A percentile compares a stretch with the other conserved stretches of the same genome.
phyloP scores from a whole-genome alignment of 352 stramenopile species.

The Phytophthora sansomeana region DNA sequence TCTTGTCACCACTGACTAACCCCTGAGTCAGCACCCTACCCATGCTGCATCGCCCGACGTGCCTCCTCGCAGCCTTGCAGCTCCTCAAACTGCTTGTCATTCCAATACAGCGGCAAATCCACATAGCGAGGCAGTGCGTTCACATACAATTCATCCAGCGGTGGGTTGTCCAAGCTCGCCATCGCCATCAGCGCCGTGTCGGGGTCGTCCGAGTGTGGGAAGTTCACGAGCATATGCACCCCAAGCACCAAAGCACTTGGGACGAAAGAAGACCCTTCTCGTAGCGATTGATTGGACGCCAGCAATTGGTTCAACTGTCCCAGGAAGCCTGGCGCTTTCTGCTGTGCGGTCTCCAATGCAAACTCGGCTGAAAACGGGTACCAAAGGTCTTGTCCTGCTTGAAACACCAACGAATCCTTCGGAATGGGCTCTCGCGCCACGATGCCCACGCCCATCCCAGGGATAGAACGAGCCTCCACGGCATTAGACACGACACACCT shows the following conservation, averaged over 20 bases:
- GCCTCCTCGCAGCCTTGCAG: slow-evolving; percentile 69
- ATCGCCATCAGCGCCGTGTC: slow-evolving; percentile 25
- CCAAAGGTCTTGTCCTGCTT: slow-evolving; percentile 64
- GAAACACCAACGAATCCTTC: slow-evolving; percentile 71
- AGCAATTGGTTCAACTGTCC: slow-evolving; percentile 63
- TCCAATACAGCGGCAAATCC: slow-evolving; percentile 78
- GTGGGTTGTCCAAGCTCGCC: slow-evolving; percentile 18
- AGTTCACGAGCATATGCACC: slow-evolving; percentile 74
- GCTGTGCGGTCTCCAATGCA: slow-evolving; percentile 65
- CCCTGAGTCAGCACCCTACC: slow-evolving; percentile 42
- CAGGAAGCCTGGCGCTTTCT: slow-evolving; percentile 73
- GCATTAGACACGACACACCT: slow-evolving; percentile 62
- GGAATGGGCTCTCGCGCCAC: slow-evolving; percentile 61
- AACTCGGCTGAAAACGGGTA: slow-evolving; percentile 79
- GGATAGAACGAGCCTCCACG: slow-evolving; percentile 56
- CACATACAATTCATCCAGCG: slow-evolving; percentile 68
- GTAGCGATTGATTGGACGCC: slow-evolving; percentile 36
- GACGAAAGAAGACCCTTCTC: slow-evolving; percentile 51
- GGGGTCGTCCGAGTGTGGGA: slow-evolving; percentile 40
- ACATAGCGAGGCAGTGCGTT: slow-evolving; percentile 62
- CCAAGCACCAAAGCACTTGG: slow-evolving; percentile 72
- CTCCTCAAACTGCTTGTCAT: slow-evolving; percentile 64
- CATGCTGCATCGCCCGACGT: slow-evolving; percentile 66
- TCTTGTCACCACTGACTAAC: slow-evolving; percentile 3
- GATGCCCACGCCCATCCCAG: slow-evolving; percentile 73